phyloP scores from a whole-genome alignment of 192 early-diverging fungal genomes.

The Podila minutissima region DNA sequence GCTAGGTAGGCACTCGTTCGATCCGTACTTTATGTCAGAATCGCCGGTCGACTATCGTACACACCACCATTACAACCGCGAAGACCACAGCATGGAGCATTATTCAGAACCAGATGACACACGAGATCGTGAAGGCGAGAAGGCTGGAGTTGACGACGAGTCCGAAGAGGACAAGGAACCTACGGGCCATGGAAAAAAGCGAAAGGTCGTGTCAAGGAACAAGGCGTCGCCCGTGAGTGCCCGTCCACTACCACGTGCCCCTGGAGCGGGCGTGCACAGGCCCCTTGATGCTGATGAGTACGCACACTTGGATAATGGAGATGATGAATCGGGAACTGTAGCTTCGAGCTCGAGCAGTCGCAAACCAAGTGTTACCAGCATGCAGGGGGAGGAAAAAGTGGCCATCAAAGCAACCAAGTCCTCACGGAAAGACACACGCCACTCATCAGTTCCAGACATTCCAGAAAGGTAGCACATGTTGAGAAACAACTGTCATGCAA shows the following conservation, averaged over 20 bases:
- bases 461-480: conserved; percentile 1
- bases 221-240: no score
- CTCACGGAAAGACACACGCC: conserved; percentile 8
- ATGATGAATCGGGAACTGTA: conserved; percentile 3
- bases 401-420: background rate
- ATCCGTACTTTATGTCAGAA: conserved; percentile 11
- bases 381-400: conserved; percentile 5
- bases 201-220: background rate
- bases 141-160: conserved; percentile 9
- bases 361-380: conserved; percentile 10
- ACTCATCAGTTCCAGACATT: conserved; percentile 5
- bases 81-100: conserved; percentile 20
- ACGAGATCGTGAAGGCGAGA: conserved; percentile 2
- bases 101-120: conserved; percentile 27
- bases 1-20: background rate
- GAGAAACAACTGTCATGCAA: background rate
- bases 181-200: background rate
- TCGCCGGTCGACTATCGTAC: conserved; percentile 26
- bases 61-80: background rate
- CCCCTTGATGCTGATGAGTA: background rate
- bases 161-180: conserved; percentile 9
- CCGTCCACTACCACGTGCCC: no score
- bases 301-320: background rate
- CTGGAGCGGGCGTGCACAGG: background rate
- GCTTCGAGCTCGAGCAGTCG: conserved; percentile 19